phyloP scores from a whole-genome alignment of 2,329 filamentous ascomycete genomes.

The Xylaria multiplex region DNA sequence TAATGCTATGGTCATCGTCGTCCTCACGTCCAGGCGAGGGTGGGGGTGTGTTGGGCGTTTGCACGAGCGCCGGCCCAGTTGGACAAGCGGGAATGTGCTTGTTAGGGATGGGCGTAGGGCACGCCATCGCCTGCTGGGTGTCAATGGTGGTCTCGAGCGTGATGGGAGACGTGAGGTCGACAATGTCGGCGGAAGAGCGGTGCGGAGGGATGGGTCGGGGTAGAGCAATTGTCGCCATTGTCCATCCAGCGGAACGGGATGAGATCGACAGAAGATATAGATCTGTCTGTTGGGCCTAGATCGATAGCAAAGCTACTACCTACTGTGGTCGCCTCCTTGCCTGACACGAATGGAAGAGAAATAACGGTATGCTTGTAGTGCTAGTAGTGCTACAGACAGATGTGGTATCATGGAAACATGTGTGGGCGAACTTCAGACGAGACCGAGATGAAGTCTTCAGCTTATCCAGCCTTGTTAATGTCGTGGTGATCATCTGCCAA shows the following conservation, averaged over 20 bases:
- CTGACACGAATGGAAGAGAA: constrained; percentile 7
- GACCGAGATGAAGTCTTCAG: constrained; percentile 7
- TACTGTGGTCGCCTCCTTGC: constrained; percentile 9
- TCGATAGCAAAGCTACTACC: constrained; percentile 8
- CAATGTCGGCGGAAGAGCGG: constrained; percentile 56
- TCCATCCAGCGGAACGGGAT: constrained; percentile 39
- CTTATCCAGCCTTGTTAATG: constrained; percentile 19
- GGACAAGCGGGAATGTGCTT: constrained; percentile 91
- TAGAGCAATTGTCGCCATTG: constrained; percentile 67
- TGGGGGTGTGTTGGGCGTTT: constrained; percentile 69
- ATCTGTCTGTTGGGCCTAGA: neutral
- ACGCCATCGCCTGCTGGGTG: constrained; percentile 46
- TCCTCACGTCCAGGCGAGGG: constrained; percentile 71
- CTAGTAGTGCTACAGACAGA: constrained; percentile 28
- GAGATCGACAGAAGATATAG: neutral
- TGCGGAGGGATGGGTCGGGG: constrained; percentile 59
- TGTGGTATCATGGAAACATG: constrained; percentile 23
- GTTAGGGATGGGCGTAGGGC: constrained; percentile 72
- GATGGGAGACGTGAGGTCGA: constrained; percentile 54
- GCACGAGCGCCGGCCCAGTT: constrained; percentile 72
- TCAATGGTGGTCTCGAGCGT: constrained; percentile 55
- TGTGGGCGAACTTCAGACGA: constrained; percentile 1
- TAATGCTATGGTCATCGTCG: constrained; percentile 53
- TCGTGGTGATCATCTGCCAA: constrained; percentile 14
- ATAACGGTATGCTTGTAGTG: constrained; percentile 20